phyloP scores from a whole-genome alignment of 1,139 yeast species.

The Debaryomyces psychrophilus region DNA sequence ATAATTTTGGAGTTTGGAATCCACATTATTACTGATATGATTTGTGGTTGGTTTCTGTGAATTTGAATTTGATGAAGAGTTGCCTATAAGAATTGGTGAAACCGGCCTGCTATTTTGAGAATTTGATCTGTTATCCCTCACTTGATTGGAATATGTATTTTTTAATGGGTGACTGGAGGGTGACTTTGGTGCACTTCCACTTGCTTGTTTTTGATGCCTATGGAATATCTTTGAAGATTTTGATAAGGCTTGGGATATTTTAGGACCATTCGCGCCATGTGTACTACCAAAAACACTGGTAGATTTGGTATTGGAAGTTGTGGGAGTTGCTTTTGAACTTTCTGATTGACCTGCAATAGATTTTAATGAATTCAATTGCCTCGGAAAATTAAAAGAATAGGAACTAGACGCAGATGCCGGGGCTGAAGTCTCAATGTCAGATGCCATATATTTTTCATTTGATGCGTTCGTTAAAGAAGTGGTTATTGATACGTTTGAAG shows the following conservation, averaged over 20 bases:
- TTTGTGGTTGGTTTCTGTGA: background rate
- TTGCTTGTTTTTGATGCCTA: conserved; percentile 23
- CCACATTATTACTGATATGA: background rate
- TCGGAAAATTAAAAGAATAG: conserved; percentile 7
- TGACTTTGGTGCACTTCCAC: conserved; percentile 3
- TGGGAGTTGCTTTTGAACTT: conserved; percentile 11
- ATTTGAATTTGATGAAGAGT: conserved; percentile 1
- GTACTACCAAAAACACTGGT: conserved; percentile 11
- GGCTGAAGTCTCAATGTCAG: conserved; percentile 6
- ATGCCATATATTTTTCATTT: background rate
- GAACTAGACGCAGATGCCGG: conserved; percentile 9
- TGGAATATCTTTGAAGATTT: conserved; percentile 39
- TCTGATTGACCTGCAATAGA: conserved; percentile 2
- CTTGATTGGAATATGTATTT: conserved; percentile 39
- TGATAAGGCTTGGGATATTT: conserved; percentile 34
- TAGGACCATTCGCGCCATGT: conserved; percentile 17
- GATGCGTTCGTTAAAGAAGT: background rate
- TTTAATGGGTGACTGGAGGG: conserved; percentile 20
- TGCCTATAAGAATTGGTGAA: conserved; percentile 22
- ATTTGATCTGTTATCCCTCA: conserved; percentile 37
- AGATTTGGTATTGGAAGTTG: conserved; percentile 7
- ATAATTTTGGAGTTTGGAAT: background rate
- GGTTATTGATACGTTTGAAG: background rate
- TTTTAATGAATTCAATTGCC: conserved; percentile 2
- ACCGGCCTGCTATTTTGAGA: conserved; percentile 28